phyloP scores from a whole-genome alignment of 805 yeast genomes.

The Nakazawaea ishiwadae region DNA sequence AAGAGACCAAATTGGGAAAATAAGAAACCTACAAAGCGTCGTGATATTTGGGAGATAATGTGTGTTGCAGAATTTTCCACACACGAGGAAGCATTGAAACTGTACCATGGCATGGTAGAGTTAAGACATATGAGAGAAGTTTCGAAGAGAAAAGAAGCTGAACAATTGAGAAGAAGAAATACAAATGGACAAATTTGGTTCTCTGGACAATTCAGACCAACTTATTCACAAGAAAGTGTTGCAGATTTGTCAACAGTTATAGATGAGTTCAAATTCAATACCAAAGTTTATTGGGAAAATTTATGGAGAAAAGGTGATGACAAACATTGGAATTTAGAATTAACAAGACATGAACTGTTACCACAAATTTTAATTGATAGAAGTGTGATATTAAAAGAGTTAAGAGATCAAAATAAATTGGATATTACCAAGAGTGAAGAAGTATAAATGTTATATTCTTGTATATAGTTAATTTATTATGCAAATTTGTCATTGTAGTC shows the following conservation, averaged over 20 bases:
- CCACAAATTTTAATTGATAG: slow-evolving; percentile 51
- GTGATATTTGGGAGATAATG: slow-evolving; percentile 88
- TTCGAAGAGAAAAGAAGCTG: slow-evolving; percentile 52
- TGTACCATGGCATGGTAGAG: slow-evolving; percentile 70
- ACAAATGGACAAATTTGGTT: slow-evolving; percentile 81
- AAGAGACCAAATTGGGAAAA: slow-evolving; percentile 87
- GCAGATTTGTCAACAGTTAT: slow-evolving; percentile 72
- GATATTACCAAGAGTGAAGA: not conserved
- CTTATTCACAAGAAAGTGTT: slow-evolving; percentile 86
- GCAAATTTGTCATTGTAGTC: too few species aligned
- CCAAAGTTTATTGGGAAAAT: slow-evolving; percentile 76
- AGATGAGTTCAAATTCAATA: slow-evolving; percentile 50
- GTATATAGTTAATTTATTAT: too few species aligned
- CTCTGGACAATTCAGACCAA: slow-evolving; percentile 84
- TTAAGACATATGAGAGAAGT: slow-evolving; percentile 72
- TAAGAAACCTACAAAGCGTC: slow-evolving; percentile 70
- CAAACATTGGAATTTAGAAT: slow-evolving; percentile 58
- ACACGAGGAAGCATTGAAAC: slow-evolving; percentile 62
- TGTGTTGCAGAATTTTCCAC: slow-evolving; percentile 68
- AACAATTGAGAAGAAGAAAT: slow-evolving; percentile 64
- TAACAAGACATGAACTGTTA: slow-evolving; percentile 58
- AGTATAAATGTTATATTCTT: not conserved
- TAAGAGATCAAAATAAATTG: slow-evolving; percentile 30
- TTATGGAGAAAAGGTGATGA: slow-evolving; percentile 84
- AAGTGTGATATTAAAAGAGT: slow-evolving; percentile 57